Conservation (phyloP, 73 alveolate species). For the Tetrahymena borealis region DNA sequence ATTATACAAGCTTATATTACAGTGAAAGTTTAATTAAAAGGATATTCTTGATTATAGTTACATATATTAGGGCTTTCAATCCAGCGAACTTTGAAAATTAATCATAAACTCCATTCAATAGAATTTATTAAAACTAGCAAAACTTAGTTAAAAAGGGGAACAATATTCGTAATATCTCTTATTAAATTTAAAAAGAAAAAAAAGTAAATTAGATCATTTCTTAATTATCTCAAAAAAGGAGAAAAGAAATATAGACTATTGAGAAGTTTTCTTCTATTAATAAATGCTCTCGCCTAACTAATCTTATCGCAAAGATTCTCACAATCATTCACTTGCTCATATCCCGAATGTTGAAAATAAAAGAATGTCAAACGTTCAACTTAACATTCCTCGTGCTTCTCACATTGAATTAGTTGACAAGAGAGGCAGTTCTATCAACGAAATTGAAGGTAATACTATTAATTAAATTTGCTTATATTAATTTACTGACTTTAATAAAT, state of each 20-base stretch:
- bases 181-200: too few species aligned
- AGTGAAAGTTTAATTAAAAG: too few species aligned
- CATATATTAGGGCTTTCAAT: too few species aligned
- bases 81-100: too few species aligned
- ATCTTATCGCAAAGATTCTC: background rate
- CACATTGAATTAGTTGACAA: background rate
- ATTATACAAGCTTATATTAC: too few species aligned
- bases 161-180: too few species aligned
- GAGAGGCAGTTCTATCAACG: background rate
- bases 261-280: background rate
- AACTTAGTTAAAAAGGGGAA: too few species aligned
- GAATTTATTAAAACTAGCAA: too few species aligned
- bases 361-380: background rate
- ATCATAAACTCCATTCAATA: too few species aligned
- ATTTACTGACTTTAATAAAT: too few species aligned
- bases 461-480: too few species aligned
- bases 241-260: background rate
- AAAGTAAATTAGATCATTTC: background rate
- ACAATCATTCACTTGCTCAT: background rate
- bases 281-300: background rate
- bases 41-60: too few species aligned
- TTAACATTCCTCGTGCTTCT: background rate
- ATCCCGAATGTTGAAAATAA: background rate
- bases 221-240: background rate
- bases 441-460: background rate